phyloP scores from a whole-genome alignment of 495 filamentous ascomycete species.

The Penicillium fimorum region DNA sequence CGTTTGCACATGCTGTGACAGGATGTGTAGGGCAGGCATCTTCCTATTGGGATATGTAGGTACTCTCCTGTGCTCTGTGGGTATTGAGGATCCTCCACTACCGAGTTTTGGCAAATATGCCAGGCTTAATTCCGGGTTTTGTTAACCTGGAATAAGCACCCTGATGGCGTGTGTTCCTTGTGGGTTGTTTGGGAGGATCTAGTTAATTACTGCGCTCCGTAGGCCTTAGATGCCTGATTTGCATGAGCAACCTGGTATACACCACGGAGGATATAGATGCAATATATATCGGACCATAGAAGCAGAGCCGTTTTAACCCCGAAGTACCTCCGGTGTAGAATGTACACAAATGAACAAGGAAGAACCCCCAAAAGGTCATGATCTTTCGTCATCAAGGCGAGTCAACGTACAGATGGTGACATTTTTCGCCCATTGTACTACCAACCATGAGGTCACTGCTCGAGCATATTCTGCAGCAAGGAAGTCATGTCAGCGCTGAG shows the following conservation, averaged over 20 bases:
- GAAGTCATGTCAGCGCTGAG: neutral
- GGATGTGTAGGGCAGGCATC: neutral
- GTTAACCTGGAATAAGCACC: neutral
- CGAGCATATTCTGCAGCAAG: neutral
- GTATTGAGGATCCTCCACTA: neutral
- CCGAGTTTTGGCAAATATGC: neutral
- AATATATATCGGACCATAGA: neutral
- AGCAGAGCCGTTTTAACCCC: neutral
- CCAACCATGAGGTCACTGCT: neutral
- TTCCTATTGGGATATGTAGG: neutral
- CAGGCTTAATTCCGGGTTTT: neutral
- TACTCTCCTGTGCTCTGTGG: neutral
- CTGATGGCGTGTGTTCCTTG: neutral
- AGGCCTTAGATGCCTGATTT: neutral
- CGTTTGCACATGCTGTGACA: constrained; percentile 3
- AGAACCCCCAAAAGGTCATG: neutral
- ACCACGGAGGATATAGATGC: neutral
- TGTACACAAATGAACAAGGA: neutral
- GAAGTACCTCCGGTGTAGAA: neutral
- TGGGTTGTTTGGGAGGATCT: neutral
- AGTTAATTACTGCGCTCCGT: neutral
- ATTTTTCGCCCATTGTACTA: neutral
- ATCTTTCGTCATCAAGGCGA: neutral
- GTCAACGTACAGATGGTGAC: neutral
- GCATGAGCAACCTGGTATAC: neutral